Evolutionary conservation across 768 basidiomycete species (phyloP).

Genomic region (Rubroboletus satanas): DNA sequence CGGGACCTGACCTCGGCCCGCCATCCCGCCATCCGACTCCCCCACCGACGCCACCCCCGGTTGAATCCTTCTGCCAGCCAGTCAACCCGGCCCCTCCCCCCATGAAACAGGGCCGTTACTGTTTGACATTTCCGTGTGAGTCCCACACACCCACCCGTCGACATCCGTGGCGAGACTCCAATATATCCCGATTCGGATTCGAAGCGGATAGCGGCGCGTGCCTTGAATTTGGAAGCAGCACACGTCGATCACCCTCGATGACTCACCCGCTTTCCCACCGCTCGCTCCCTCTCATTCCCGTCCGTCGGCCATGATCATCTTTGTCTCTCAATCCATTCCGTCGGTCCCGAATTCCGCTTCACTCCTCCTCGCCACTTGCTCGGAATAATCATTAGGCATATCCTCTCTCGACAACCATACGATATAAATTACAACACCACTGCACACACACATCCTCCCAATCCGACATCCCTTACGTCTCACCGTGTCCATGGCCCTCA

Average conservation of each 20-base stretch:
- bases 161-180: background rate
- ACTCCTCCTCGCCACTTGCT: background rate
- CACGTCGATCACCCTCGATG: conserved; percentile 31
- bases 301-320: conserved; percentile 12
- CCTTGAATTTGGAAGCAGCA: conserved; percentile 25
- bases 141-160: background rate
- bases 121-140: background rate
- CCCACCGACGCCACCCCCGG: conserved; percentile 25
- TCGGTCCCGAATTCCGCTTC: conserved; percentile 8
- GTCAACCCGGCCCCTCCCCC: conserved; percentile 12
- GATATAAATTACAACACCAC: conserved; percentile 13
- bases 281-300: background rate
- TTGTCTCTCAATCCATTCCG: background rate
- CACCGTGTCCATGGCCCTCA: conserved; percentile 37
- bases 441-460: background rate
- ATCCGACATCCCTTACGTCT: conserved; percentile 3
- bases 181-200: conserved; percentile 23
- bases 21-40: conserved; percentile 9
- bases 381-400: conserved; percentile 14
- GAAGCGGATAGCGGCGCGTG: conserved; percentile 17
- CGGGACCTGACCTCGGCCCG: conserved; percentile 20
- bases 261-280: conserved; percentile 8
- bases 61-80: conserved; percentile 9
- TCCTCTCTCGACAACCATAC: conserved; percentile 1
- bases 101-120: conserved; percentile 14